phyloP scores from a whole-genome alignment of 768 basidiomycete genomes.

The Imleria badia region DNA sequence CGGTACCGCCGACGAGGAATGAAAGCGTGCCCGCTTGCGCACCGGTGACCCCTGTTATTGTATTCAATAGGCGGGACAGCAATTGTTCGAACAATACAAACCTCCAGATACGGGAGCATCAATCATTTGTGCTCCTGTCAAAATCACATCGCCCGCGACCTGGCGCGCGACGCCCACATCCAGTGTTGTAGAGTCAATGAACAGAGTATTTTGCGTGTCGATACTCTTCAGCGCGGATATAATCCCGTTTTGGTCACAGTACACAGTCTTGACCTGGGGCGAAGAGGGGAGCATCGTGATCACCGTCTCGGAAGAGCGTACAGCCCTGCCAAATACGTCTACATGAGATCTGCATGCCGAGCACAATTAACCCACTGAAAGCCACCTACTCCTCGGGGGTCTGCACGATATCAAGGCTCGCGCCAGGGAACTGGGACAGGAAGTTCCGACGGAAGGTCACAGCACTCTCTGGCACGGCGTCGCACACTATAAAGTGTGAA shows the following conservation, averaged over 20 bases:
- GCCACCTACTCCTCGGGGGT: slow-evolving; percentile 72
- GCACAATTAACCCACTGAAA: not conserved
- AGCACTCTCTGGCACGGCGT: slow-evolving; percentile 63
- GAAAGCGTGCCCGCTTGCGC: slow-evolving; percentile 86
- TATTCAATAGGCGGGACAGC: slow-evolving; percentile 2
- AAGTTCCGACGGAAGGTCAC: slow-evolving; percentile 57
- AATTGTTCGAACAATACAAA: slow-evolving; percentile 33
- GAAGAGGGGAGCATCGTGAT: slow-evolving; percentile 94
- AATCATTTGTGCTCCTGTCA: slow-evolving; percentile 69
- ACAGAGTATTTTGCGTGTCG: slow-evolving; percentile 50
- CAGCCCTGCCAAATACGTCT: slow-evolving; percentile 47
- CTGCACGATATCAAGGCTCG: slow-evolving; percentile 54
- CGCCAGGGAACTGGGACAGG: slow-evolving; percentile 53
- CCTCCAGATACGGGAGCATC: slow-evolving; percentile 96
- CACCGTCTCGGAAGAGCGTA: slow-evolving; percentile 60
- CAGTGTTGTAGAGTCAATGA: slow-evolving; percentile 90
- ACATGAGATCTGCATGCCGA: slow-evolving; percentile 2
- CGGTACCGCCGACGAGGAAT: slow-evolving; percentile 86
- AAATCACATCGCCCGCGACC: slow-evolving; percentile 55
- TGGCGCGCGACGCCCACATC: slow-evolving; percentile 73
- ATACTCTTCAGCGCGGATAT: slow-evolving; percentile 53
- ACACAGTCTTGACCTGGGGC: slow-evolving; percentile 81
- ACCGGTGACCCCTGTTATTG: slow-evolving; percentile 67
- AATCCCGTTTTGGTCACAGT: slow-evolving; percentile 59
- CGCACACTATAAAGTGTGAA: slow-evolving; percentile 73